Conservation (phyloP, 202 grass and related monocot genomes). For the Musa balbisiana region DNA sequence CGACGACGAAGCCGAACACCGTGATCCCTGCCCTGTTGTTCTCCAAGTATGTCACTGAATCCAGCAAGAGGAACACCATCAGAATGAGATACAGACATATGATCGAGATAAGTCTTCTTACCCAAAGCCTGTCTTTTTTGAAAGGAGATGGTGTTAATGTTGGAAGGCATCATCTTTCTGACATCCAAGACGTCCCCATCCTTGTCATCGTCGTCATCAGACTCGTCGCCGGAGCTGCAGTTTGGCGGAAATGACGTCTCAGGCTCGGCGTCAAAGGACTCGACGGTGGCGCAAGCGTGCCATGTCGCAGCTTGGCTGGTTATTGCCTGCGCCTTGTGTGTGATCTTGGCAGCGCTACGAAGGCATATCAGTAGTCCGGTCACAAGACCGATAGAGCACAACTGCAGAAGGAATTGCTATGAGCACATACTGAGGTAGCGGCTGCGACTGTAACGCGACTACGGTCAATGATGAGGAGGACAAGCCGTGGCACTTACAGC, state of each 20-base stretch:
- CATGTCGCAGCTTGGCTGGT: slow-evolving; percentile 78
- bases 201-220: slow-evolving; percentile 34
- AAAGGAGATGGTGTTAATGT: slow-evolving; percentile 49
- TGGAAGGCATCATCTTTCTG: slow-evolving; percentile 33
- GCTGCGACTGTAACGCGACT: too few relatives aligned
- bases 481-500: slow-evolving; percentile 34
- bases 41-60: slow-evolving; percentile 85
- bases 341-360: slow-evolving; percentile 77
- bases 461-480: too few relatives aligned
- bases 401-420: slow-evolving; percentile 25
- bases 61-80: neutral
- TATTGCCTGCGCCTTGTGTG: slow-evolving; percentile 83
- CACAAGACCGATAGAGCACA: slow-evolving; percentile 70
- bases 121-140: slow-evolving; percentile 88
- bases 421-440: too few relatives aligned
- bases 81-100: neutral
- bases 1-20: slow-evolving; percentile 79
- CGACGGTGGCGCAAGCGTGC: slow-evolving; percentile 87
- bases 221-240: slow-evolving; percentile 27
- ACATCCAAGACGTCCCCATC: slow-evolving; percentile 60
- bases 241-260: neutral
- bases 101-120: slow-evolving; percentile 8
- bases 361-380: slow-evolving; percentile 72
- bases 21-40: slow-evolving; percentile 90
- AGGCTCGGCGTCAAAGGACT: slow-evolving; percentile 22